A percentile compares a stretch with the other conserved stretches of the same genome.
Conservation (phyloP, 108 stramenopile species). For the Parmales sp. region DNA sequence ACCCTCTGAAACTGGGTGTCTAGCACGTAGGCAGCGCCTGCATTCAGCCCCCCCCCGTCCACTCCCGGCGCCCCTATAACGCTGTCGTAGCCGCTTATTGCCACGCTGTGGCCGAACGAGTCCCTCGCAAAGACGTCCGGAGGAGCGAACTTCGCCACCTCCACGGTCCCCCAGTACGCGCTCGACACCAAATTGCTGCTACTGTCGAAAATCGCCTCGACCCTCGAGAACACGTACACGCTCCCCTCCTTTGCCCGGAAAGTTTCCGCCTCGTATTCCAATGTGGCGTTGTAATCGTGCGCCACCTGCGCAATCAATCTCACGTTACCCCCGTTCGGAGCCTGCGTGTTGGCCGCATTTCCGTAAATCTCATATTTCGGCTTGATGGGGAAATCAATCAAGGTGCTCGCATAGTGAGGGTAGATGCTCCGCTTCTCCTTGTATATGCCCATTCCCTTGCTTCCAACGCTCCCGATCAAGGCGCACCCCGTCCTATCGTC, state of each 20-base stretch:
- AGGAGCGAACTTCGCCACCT: slow-evolving; percentile 43
- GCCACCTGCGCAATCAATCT: background rate
- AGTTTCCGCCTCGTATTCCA: background rate
- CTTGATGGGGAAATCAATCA: background rate
- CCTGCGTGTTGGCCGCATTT: slow-evolving; percentile 8
- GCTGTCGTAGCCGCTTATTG: slow-evolving; percentile 17
- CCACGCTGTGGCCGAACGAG: slow-evolving; percentile 44
- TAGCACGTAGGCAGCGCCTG: slow-evolving; percentile 34
- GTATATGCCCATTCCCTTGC: background rate
- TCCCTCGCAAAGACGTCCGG: slow-evolving; percentile 43
- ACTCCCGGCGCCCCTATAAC: slow-evolving; percentile 31
- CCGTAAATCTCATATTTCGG: slow-evolving; percentile 16
- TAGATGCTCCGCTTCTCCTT: background rate
- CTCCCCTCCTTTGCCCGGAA: slow-evolving; percentile 46
- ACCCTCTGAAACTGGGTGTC: slow-evolving; percentile 39
- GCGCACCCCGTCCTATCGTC: slow-evolving; percentile 44
- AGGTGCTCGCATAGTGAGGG: slow-evolving; percentile 2
- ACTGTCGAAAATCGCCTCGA: slow-evolving; percentile 21
- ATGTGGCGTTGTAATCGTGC: background rate
- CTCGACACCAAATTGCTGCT: slow-evolving; percentile 20
- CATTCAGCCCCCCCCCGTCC: slow-evolving; percentile 21
- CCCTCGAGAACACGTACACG: slow-evolving; percentile 46
- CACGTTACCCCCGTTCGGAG: background rate
- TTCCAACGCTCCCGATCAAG: slow-evolving; percentile 36
- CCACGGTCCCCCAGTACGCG: slow-evolving; percentile 35